Evolutionary conservation across 768 basidiomycete genomes (phyloP).

Genomic region (Mycena galericulata): DNA sequence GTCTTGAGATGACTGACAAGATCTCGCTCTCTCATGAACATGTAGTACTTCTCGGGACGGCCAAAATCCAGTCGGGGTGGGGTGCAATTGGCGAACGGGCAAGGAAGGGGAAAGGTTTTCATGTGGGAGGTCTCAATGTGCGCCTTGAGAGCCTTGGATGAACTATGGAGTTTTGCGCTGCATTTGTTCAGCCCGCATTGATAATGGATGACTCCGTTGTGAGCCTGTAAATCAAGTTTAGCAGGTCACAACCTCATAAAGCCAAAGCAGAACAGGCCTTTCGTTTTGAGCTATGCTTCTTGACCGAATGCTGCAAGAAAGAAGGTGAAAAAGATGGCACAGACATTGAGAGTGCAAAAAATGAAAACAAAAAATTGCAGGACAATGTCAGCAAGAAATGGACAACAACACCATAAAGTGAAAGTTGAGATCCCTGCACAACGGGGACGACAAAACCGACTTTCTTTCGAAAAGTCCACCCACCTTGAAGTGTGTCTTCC

Average conservation of each 20-base stretch:
- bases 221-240: background rate
- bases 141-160: background rate
- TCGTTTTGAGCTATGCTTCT: constrained; percentile 14
- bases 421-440: background rate
- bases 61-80: constrained; percentile 10
- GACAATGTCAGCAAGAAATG: no score
- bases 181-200: constrained; percentile 20
- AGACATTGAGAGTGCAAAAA: background rate
- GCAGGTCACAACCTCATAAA: background rate
- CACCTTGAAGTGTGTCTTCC: constrained; percentile 24
- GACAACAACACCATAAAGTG: no score
- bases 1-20: constrained; percentile 21
- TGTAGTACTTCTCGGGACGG: background rate
- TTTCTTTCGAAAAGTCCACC: background rate
- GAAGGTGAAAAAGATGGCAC: background rate
- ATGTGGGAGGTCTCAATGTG: constrained; percentile 31
- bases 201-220: background rate
- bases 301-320: constrained; percentile 17
- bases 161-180: constrained; percentile 4
- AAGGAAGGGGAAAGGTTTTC: constrained; percentile 24
- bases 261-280: constrained; percentile 1
- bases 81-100: constrained; percentile 27
- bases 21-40: constrained; percentile 25
- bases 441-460: background rate
- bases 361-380: constrained; percentile 1